Base-by-base conservation (phyloP, 2,329 filamentous ascomycete species). In the Aspergillus sp. region DNA sequence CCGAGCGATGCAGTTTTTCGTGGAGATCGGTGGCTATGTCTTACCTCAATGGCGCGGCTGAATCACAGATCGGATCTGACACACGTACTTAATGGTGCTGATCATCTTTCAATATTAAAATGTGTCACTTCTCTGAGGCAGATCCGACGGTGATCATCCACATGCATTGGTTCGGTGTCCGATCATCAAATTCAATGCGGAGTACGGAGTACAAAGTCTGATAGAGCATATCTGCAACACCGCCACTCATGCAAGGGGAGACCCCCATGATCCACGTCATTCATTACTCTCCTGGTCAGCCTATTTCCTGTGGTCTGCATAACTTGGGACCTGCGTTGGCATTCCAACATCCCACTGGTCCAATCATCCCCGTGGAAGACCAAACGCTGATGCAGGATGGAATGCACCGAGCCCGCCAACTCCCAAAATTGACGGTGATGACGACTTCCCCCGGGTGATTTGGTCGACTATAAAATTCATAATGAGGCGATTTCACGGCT, bases 1-100 rank as follows among this genome's bases (percentile, higher is more conserved):
- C 5, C 42, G 49, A 10, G 65, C 67, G 2, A 66, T 64, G 65
- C 61, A 56, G 49, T 65, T 67, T 12, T 65, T 70, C 29, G 50
- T 56, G 36, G 54, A 53, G 54, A 67, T 70, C 54, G 65, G 67
- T n/a, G 68, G 68, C 2, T 68, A 69, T 60, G 64, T 70, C 16
- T 52, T 67, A 26, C 65, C 66, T 7, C 36, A 22, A 57, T 52
- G 49, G 49, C 55, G 32, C 9, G 12, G 45, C 45, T 47, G 45
- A 47, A 24, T n/a, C 14, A 42, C 36, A 42, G 4, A 42, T 16
- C 36, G 36, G 36, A 42, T 14, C 36, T n/a, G 36, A 42, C 1
- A 53, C 49, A 52, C 56, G n/a, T 45, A 18, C 22, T 29, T 24
- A 20, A 39, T 31, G 26, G 26, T 20, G 22, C 52, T 54, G 52